Base-by-base conservation (phyloP, 78 protist species). In the Dictyostelium brefeldianum region DNA sequence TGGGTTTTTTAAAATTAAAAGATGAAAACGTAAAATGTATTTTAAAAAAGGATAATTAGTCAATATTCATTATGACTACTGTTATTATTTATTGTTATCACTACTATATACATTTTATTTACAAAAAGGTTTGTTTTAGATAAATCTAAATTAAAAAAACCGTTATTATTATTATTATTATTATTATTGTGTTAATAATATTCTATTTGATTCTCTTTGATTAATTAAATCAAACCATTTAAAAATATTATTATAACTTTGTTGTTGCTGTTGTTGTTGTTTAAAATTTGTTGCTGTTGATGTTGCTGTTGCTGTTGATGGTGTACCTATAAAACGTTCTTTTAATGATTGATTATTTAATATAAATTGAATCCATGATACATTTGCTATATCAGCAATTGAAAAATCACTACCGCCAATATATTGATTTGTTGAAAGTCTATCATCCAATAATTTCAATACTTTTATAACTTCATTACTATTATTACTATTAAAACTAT, bases 321-420 rank as follows among this genome's bases (percentile, higher is more conserved):
- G 10, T 10, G 27, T 25, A 62, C 18, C 43, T 11, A 36, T 25
- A 25, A 62, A 25, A 7, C n/a, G 22, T 62, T 62, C 43, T 11
- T 62, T 62, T 22, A 36, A 62, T 11, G 22, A 25, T 62, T 29
- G 27, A 11, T 62, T 62, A 25, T 62, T 62, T 62, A 62, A 62
- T n/a, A 73, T 43, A 73, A 43, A 25, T 20, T 43, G 50, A n/a
- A 47, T 7, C 79, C 79, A 73, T n/a, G n/a, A 51, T 11, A 36
- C 18, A 73, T 36, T 46, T 11, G 53, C 50, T 43, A 73, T 73
- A 75, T 97, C 99, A 1, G 98, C 98, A 46, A 98, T 95, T 36
- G 98, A 89, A 64, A 90, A 95, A 79, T 85, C 95, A 5, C 89
- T 77, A 57, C 99, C 98, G 9, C 83, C 84, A 5, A 98, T 64